phyloP scores from a whole-genome alignment of 2,329 filamentous ascomycete genomes.

The Diplodia seriata region DNA sequence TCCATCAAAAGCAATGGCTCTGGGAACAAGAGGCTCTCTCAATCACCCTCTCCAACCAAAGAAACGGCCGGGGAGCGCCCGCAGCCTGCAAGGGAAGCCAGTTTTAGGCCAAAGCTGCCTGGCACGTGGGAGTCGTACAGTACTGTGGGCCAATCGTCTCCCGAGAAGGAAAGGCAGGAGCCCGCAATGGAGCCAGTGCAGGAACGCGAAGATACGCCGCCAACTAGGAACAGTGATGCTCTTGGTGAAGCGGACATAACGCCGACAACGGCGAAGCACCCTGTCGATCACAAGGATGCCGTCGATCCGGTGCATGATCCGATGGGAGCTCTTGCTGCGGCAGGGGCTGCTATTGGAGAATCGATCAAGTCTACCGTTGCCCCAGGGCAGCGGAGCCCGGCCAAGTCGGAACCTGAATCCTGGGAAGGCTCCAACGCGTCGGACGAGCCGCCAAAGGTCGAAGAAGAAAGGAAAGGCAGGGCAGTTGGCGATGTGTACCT shows the following conservation, averaged over 20 bases:
- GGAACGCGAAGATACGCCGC: constrained; percentile 33
- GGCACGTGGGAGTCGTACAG: constrained; percentile 62
- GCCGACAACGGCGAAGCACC: constrained; percentile 47
- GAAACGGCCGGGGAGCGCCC: constrained; percentile 38
- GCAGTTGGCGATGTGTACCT: constrained; percentile 46
- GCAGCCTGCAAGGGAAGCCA: constrained; percentile 43
- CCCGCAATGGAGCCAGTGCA: constrained; percentile 23
- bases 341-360: constrained; percentile 57
- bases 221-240: constrained; percentile 10
- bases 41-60: constrained; percentile 40
- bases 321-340: constrained; percentile 54
- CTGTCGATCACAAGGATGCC: constrained; percentile 35
- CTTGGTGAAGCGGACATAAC: constrained; percentile 44
- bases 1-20: constrained; percentile 46
- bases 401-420: constrained; percentile 33
- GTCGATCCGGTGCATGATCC: constrained; percentile 49
- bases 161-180: constrained; percentile 40
- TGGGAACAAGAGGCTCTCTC: constrained; percentile 38
- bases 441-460: constrained; percentile 6
- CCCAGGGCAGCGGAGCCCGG: constrained; percentile 37
- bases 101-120: constrained; percentile 60
- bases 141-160: constrained; percentile 46
- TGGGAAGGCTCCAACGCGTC: constrained; percentile 35
- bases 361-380: constrained; percentile 52
- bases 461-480: constrained; percentile 30